Percentiles rank a stretch among this genome's conserved stretches.
phyloP scores from a whole-genome alignment of 2,329 filamentous ascomycete genomes.

The Colletotrichum kahawae region DNA sequence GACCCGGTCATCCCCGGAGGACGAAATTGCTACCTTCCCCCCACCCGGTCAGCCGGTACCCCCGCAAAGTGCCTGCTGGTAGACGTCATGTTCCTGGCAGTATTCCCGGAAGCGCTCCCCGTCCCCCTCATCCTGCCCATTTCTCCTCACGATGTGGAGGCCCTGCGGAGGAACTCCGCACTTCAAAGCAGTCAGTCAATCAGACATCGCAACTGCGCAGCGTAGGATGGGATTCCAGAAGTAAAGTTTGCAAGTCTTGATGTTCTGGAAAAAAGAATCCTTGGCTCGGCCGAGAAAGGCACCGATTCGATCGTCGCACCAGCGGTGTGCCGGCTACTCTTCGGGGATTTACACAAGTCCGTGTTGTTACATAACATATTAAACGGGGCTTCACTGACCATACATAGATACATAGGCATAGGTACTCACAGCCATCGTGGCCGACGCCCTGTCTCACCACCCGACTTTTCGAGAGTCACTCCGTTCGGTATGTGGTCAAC shows the following conservation, averaged over 20 bases:
- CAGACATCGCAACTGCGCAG: neutral
- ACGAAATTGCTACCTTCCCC: neutral
- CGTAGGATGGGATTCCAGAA: neutral
- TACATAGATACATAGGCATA: neutral
- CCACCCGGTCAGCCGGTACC: neutral
- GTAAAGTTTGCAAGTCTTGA: neutral
- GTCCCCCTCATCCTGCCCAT: neutral
- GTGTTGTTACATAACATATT: neutral
- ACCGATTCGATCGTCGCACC: neutral
- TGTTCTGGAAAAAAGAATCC: neutral
- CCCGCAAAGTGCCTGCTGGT: neutral
- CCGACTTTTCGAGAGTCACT: neutral
- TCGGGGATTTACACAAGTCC: neutral
- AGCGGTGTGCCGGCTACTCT: conserved; percentile 1
- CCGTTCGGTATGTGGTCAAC: neutral
- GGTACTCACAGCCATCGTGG: neutral
- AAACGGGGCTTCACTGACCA: neutral
- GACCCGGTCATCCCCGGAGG: neutral
- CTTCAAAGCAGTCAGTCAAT: neutral
- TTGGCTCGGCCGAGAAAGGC: neutral
- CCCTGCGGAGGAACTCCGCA: neutral
- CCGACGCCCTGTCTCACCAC: neutral
- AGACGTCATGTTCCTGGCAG: neutral
- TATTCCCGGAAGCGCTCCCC: neutral
- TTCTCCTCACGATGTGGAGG: neutral